Conservation (phyloP, 192 early-diverging fungal genomes). For the Coemansia sp. region DNA sequence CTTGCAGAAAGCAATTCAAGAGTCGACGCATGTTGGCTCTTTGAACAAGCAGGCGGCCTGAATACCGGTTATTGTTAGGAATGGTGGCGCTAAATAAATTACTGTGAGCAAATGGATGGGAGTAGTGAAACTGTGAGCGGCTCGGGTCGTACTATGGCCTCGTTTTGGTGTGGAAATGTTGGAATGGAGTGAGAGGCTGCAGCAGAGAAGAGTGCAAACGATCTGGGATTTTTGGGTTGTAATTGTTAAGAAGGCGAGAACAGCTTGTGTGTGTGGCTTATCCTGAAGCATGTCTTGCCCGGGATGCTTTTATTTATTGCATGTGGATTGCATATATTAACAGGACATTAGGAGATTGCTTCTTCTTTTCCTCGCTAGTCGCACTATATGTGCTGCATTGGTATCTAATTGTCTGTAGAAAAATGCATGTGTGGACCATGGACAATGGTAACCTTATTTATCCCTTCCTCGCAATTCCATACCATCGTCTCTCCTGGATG, state of each 20-base stretch:
- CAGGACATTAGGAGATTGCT: neutral
- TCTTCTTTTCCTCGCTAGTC: neutral
- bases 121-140: neutral
- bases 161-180: neutral
- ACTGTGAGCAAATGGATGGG: neutral
- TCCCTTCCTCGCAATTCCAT: too few species aligned
- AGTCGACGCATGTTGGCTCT: neutral
- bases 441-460: neutral
- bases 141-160: neutral
- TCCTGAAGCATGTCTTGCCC: neutral
- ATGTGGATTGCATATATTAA: constrained; percentile 8
- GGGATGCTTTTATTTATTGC: neutral
- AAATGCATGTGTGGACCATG: neutral
- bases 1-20: neutral
- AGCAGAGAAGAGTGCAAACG: constrained; percentile 1
- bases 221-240: neutral
- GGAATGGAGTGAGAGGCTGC: too few species aligned
- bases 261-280: neutral
- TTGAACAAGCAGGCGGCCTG: neutral
- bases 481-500: too few species aligned
- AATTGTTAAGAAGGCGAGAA: neutral
- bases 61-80: constrained; percentile 1
- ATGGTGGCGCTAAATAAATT: neutral
- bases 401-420: neutral
- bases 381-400: neutral